Conservation (phyloP, 352 stramenopile species). For the Phytophthora litchii region DNA sequence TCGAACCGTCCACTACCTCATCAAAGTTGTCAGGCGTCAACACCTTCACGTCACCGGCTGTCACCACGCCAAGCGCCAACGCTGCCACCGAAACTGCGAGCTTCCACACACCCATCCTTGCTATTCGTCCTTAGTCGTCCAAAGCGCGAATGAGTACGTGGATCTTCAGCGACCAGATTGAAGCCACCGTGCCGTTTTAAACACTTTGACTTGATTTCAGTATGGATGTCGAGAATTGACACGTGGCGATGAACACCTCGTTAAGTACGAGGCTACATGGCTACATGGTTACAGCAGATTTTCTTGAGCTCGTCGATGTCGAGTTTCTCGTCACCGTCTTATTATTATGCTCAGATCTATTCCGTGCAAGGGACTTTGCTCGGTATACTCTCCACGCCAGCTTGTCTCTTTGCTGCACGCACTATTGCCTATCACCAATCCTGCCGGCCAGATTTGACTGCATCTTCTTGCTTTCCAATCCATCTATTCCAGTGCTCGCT, state of each 20-base stretch:
- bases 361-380: constrained; percentile 10
- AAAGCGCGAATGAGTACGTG: constrained; percentile 35
- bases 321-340: constrained; percentile 17
- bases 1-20: constrained; percentile 80
- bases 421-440: constrained; percentile 34
- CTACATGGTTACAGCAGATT: constrained; percentile 4
- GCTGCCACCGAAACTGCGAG: constrained; percentile 50
- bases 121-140: constrained; percentile 16
- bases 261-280: constrained; percentile 26
- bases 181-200: constrained; percentile 39
- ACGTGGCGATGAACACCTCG: constrained; percentile 26
- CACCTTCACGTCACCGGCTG: constrained; percentile 76
- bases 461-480: constrained; percentile 12
- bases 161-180: constrained; percentile 10
- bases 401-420: constrained; percentile 18
- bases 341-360: constrained; percentile 37
- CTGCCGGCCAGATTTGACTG: constrained; percentile 9
- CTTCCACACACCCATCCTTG: constrained; percentile 63
- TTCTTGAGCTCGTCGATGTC: constrained; percentile 6
- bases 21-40: constrained; percentile 87
- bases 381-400: constrained; percentile 13
- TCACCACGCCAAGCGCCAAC: constrained; percentile 55
- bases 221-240: constrained; percentile 31
- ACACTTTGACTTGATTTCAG: constrained; percentile 40
- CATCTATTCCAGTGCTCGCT: constrained; percentile 1